Evolutionary conservation across 1,284 basidiomycete genomes (phyloP).

Genomic region (Heterobasidion parviporum): DNA sequence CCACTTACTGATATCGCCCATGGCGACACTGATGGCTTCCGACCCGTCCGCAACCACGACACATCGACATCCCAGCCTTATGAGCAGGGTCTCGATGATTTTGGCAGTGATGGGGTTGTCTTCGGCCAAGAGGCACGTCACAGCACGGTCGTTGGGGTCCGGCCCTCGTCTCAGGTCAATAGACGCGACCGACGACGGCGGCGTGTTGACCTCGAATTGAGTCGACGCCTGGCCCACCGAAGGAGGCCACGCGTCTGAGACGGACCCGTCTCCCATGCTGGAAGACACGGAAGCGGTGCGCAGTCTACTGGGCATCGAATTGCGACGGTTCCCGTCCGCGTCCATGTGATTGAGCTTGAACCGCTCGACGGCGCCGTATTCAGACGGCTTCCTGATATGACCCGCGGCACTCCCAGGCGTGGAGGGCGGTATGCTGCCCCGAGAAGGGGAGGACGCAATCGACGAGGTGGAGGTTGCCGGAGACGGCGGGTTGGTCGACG

Average conservation of each 20-base stretch:
- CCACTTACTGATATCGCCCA: slow-evolving; percentile 88
- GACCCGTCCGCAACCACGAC: slow-evolving; percentile 94
- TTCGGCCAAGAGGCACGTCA: slow-evolving; percentile 92
- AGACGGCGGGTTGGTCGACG: slow-evolving; percentile 70
- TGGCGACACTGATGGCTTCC: slow-evolving; percentile 92
- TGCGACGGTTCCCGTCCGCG: slow-evolving; percentile 58
- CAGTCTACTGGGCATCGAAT: slow-evolving; percentile 82
- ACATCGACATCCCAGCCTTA: slow-evolving; percentile 88
- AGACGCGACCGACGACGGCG: slow-evolving; percentile 72
- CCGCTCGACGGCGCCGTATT: slow-evolving; percentile 77
- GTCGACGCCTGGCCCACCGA: slow-evolving; percentile 43
- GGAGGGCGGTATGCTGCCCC: slow-evolving; percentile 45
- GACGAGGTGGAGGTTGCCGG: slow-evolving; percentile 92
- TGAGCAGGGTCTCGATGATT: slow-evolving; percentile 90
- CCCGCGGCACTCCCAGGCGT: slow-evolving; percentile 51
- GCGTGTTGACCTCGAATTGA: slow-evolving; percentile 49
- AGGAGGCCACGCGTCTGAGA: slow-evolving; percentile 67
- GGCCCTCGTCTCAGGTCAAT: slow-evolving; percentile 66
- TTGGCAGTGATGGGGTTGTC: slow-evolving; percentile 97
- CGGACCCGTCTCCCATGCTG: slow-evolving; percentile 66
- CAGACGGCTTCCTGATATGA: slow-evolving; percentile 78
- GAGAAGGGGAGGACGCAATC: slow-evolving; percentile 85
- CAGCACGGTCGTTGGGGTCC: slow-evolving; percentile 67
- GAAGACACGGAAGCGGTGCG: slow-evolving; percentile 81
- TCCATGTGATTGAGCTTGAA: slow-evolving; percentile 79